phyloP scores from a whole-genome alignment of 2,329 filamentous ascomycete species.

The Trichoderma citrinoviride region DNA sequence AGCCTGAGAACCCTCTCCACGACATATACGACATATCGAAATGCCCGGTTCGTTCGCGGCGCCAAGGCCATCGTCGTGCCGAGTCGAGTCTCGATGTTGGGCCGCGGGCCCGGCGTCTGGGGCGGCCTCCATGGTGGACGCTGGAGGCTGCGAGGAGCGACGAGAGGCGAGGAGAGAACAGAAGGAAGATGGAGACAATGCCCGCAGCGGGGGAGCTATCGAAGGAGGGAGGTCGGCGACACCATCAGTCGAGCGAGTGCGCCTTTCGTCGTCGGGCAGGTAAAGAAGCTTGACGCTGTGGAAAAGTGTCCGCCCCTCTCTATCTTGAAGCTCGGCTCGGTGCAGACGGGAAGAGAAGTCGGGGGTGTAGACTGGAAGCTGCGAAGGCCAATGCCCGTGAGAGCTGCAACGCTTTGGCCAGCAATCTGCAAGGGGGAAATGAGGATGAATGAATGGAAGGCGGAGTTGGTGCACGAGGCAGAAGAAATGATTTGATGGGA shows the following conservation, averaged over 20 bases:
- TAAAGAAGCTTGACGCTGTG: neutral
- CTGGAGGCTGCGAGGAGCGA: neutral
- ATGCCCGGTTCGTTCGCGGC: slow-evolving; percentile 38
- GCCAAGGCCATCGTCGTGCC: neutral
- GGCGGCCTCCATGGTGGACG: slow-evolving; percentile 13
- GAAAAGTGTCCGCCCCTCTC: slow-evolving; percentile 10
- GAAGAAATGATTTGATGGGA: neutral
- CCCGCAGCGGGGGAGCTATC: slow-evolving; percentile 18
- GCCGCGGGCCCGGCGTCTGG: slow-evolving; percentile 18
- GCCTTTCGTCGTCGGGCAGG: neutral
- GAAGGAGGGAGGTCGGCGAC: slow-evolving; percentile 4
- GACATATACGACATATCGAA: slow-evolving; percentile 95
- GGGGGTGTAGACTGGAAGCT: neutral
- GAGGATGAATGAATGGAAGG: neutral
- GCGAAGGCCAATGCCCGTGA: neutral
- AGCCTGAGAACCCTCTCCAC: slow-evolving; percentile 75
- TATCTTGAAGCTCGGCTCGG: neutral
- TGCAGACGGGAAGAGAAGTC: neutral
- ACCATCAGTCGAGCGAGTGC: slow-evolving; percentile 24
- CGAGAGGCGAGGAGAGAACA: neutral
- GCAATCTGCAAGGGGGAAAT: neutral
- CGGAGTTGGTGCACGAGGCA: neutral
- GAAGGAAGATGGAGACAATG: neutral
- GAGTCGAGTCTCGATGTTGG: slow-evolving; percentile 22
- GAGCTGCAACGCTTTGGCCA: neutral